A percentile compares a stretch with the other conserved stretches of the same genome.
phyloP scores from a whole-genome alignment of 2,329 filamentous ascomycete genomes.

The Cercospora canescens region DNA sequence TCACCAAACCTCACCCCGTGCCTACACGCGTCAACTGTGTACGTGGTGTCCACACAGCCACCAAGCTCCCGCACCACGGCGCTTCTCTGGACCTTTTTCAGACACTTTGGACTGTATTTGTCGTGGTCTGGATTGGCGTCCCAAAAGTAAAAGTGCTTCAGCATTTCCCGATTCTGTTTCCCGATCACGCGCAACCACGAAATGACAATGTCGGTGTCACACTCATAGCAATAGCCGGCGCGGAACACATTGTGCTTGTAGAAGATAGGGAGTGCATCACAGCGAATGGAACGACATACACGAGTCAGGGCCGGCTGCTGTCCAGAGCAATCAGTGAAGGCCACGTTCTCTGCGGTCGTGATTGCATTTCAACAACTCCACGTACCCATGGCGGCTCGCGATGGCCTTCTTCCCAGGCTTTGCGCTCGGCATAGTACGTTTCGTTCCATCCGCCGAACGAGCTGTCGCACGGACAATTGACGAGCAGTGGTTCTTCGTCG shows the following conservation, averaged over 20 bases:
- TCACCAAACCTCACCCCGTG: constrained; percentile 17
- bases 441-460: constrained; percentile 20
- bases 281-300: constrained; percentile 22
- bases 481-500: constrained; percentile 14
- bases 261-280: constrained; percentile 27
- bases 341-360: too few relatives aligned
- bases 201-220: constrained; percentile 14
- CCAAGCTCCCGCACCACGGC: constrained; percentile 14
- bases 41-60: constrained; percentile 12
- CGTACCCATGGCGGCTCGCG: constrained; percentile 19
- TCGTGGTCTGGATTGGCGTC: constrained; percentile 21
- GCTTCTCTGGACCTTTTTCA: constrained; percentile 19
- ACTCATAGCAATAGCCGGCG: constrained; percentile 26
- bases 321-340: too few relatives aligned
- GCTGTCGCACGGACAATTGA: constrained; percentile 29
- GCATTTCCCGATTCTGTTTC: constrained; percentile 15
- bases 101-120: constrained; percentile 14
- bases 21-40: constrained; percentile 14
- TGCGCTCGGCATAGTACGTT: constrained; percentile 16
- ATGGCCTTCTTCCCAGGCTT: constrained; percentile 20
- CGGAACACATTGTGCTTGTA: constrained; percentile 26
- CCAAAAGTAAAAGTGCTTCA: constrained; percentile 21
- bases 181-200: constrained; percentile 24
- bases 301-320: constrained; percentile 25
- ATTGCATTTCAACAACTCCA: too few relatives aligned